phyloP scores from a whole-genome alignment of 1,139 yeast genomes.

The Diutina siamensis region DNA sequence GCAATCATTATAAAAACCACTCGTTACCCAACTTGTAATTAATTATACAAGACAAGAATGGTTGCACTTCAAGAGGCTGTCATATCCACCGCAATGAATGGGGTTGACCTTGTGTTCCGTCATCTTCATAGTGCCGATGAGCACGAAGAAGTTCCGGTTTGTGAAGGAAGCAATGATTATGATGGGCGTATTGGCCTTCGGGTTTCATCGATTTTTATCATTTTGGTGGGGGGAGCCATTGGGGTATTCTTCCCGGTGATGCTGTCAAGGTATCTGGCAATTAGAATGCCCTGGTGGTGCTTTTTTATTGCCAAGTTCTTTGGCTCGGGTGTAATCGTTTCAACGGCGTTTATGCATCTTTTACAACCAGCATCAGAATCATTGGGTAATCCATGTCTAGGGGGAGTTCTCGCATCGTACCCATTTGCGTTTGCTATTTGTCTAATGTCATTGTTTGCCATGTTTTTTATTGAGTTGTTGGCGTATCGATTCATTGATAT shows the following conservation, averaged over 20 bases:
- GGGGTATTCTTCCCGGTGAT: slow-evolving; percentile 53
- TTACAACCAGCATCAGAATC: slow-evolving; percentile 65
- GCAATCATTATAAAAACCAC: too few species aligned
- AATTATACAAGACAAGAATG: too few species aligned
- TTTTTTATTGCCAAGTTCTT: slow-evolving; percentile 70
- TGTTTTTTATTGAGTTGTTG: slow-evolving; percentile 45
- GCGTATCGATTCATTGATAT: slow-evolving; percentile 41
- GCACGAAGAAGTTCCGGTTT: neutral
- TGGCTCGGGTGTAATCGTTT: slow-evolving; percentile 87
- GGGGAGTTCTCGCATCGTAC: slow-evolving; percentile 40
- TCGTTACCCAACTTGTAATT: too few species aligned
- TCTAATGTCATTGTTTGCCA: slow-evolving; percentile 36
- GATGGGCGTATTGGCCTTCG: slow-evolving; percentile 42
- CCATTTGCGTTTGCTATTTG: slow-evolving; percentile 61
- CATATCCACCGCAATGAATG: too few species aligned
- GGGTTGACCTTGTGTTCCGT: neutral
- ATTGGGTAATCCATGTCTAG: slow-evolving; percentile 40
- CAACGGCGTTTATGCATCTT: slow-evolving; percentile 81
- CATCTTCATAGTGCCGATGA: neutral
- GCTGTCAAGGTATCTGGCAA: slow-evolving; percentile 40
- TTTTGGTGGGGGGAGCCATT: slow-evolving; percentile 43
- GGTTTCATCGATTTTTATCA: slow-evolving; percentile 62
- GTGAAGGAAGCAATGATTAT: neutral
- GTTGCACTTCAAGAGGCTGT: neutral
- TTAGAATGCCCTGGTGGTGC: slow-evolving; percentile 46